Percentiles rank a stretch among this genome's conserved stretches.
These are phyloP conservation scores for Penicillium canariense DNA, from an alignment of 495 filamentous ascomycete species.

Conservation along the genomic window DNA sequence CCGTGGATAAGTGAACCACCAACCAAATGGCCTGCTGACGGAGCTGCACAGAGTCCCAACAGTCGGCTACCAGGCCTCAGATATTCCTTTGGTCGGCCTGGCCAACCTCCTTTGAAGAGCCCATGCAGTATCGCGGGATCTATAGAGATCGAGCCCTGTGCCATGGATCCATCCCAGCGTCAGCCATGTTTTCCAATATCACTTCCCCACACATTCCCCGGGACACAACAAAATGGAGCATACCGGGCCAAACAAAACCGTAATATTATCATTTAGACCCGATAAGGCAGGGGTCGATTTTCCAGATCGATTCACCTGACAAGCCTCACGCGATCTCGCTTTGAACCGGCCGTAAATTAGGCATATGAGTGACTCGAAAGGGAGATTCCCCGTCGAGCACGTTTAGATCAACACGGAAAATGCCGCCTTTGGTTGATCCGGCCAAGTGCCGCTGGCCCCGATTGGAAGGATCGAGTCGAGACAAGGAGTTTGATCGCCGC, in stretches of 20 bases:
- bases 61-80: neutral
- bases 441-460: neutral
- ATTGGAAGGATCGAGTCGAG: neutral
- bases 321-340: neutral
- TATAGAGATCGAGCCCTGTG: neutral
- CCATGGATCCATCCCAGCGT: neutral
- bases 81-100: neutral
- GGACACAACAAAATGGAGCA: neutral
- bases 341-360: neutral
- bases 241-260: neutral
- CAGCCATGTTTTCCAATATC: neutral
- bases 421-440: neutral
- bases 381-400: neutral
- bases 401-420: slow-evolving; percentile 6
- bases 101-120: neutral
- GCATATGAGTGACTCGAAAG: neutral
- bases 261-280: neutral
- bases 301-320: no score
- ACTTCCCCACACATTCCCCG: neutral
- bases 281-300: no score
- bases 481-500: neutral
- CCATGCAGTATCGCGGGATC: neutral
- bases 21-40: neutral
- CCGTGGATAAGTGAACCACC: neutral
- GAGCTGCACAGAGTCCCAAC: neutral